A percentile compares a stretch with the other conserved stretches of the same genome.
Conservation (phyloP, 139 green algal genomes). For the Picochlorum sp. region DNA sequence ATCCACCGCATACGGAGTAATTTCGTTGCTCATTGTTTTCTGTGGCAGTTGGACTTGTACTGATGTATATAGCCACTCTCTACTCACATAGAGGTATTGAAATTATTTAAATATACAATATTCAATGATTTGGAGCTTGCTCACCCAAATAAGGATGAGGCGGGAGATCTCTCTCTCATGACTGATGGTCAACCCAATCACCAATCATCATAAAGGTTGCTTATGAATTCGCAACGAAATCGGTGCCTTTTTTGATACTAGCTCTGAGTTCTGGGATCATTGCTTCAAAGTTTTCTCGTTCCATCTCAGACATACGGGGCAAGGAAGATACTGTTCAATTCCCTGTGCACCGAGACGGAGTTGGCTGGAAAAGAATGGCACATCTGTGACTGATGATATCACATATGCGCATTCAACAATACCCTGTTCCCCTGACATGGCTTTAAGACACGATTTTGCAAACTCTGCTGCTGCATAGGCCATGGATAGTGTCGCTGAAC, state of each 20-base stretch:
- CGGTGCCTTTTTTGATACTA: slow-evolving; percentile 78
- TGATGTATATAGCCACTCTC: not conserved
- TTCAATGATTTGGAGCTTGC: not conserved
- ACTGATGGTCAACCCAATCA: not conserved
- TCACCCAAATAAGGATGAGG: not conserved
- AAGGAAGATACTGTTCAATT: slow-evolving; percentile 69
- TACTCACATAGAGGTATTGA: not conserved
- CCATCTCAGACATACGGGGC: slow-evolving; percentile 53
- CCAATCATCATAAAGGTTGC: not conserved
- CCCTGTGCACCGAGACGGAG: slow-evolving; percentile 65
- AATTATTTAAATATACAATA: not conserved
- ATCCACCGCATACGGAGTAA: slow-evolving; percentile 12
- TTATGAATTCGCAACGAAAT: slow-evolving; percentile 46
- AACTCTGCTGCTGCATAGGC: slow-evolving; percentile 81
- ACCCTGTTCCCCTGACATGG: slow-evolving; percentile 53
- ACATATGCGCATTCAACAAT: slow-evolving; percentile 81
- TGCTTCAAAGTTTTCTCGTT: slow-evolving; percentile 32
- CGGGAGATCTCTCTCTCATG: not conserved
- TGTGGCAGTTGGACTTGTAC: no score
- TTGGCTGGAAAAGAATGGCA: slow-evolving; percentile 65
- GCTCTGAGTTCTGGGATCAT: slow-evolving; percentile 51
- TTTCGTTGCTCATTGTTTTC: not conserved
- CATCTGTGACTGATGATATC: slow-evolving; percentile 31
- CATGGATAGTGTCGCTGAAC: slow-evolving; percentile 94
- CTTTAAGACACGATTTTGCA: slow-evolving; percentile 57